A percentile compares a stretch with the other conserved stretches of the same genome.
Conservation (phyloP, 2,329 filamentous ascomycete species). For the Myriosclerotinia curreyana region DNA sequence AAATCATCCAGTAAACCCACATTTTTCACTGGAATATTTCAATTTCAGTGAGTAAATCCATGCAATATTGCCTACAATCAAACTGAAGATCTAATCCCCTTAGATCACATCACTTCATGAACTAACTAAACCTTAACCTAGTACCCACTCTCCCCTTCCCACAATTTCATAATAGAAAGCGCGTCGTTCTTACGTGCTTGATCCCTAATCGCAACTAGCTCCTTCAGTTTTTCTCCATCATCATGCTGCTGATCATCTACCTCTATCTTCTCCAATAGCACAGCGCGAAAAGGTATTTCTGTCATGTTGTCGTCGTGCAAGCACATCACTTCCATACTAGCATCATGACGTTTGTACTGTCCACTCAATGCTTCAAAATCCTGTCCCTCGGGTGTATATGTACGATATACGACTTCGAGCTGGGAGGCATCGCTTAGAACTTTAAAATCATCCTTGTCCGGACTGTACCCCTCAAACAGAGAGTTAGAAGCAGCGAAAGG, state of each 20-base stretch:
- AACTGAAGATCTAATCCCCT: neutral
- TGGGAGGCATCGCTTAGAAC: neutral
- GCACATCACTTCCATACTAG: too few species aligned
- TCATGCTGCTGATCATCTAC: too few species aligned
- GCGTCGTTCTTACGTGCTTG: too few species aligned
- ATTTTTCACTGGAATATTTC: neutral
- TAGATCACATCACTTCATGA: neutral
- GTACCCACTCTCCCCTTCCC: neutral
- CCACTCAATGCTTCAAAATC: neutral
- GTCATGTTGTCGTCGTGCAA: too few species aligned
- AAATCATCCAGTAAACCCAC: neutral
- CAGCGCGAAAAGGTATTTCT: too few species aligned
- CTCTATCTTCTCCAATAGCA: too few species aligned
- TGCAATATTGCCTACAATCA: neutral
- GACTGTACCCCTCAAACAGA: too few species aligned
- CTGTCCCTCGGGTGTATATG: neutral
- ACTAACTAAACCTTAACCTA: neutral
- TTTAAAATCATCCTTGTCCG: neutral
- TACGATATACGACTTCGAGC: neutral
- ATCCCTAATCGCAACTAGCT: too few species aligned
- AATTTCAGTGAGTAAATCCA: neutral
- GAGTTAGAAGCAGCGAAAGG: too few species aligned
- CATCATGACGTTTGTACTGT: neutral
- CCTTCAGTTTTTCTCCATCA: too few species aligned
- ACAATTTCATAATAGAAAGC: too few species aligned